A percentile compares a stretch with the other conserved stretches of the same genome.
phyloP scores from a whole-genome alignment of 2,329 filamentous ascomycete genomes.

The Raffaelea albimanens region DNA sequence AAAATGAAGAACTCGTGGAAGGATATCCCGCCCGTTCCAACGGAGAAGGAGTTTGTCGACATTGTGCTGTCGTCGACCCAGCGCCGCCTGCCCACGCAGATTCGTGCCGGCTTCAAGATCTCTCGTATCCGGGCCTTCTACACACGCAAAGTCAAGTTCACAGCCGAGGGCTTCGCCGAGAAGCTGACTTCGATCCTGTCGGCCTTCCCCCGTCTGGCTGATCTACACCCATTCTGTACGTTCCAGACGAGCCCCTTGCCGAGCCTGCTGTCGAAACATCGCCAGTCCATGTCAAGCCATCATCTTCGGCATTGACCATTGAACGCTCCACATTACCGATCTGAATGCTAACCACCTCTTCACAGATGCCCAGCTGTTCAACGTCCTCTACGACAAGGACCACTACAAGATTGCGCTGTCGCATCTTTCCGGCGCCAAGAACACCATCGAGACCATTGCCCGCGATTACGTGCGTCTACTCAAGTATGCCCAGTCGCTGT shows the following conservation, averaged over 20 bases:
- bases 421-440: conserved; percentile 91
- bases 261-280: too few species aligned
- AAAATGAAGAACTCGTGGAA: conserved; percentile 35
- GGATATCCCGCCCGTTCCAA: conserved; percentile 80
- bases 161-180: conserved; percentile 74
- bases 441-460: conserved; percentile 90
- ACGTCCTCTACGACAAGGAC: conserved; percentile 97
- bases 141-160: conserved; percentile 97
- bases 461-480: conserved; percentile 93
- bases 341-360: conserved; percentile 2
- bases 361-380: conserved; percentile 63
- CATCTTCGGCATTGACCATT: too few species aligned
- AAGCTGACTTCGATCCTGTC: conserved; percentile 87
- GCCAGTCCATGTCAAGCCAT: too few species aligned
- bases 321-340: too few species aligned
- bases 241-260: neutral
- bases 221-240: conserved; percentile 90
- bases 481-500: conserved; percentile 85
- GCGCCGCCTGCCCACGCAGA: conserved; percentile 78
- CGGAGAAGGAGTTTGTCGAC: conserved; percentile 91
- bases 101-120: conserved; percentile 92
- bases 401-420: conserved; percentile 96
- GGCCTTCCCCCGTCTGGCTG: conserved; percentile 83
- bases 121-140: conserved; percentile 88
- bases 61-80: conserved; percentile 93